These are phyloP conservation scores for Pseudonitzschia delicatissima DNA, from an alignment of 108 stramenopile species.

Conservation along the genomic window DNA sequence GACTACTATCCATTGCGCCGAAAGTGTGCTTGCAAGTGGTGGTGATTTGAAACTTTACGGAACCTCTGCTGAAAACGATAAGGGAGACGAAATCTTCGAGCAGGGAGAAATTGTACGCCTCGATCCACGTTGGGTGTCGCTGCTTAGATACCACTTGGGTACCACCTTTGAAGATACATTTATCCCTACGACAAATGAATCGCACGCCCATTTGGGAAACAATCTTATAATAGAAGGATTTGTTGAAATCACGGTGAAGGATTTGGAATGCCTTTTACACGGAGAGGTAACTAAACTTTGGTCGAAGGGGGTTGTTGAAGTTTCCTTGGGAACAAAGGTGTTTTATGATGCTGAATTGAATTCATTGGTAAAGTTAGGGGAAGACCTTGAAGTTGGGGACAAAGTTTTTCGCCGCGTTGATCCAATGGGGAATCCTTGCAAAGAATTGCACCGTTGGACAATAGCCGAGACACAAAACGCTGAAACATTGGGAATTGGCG, in stretches of 20 bases:
- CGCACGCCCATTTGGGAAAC: slow-evolving; percentile 38
- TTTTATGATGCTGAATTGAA: slow-evolving; percentile 26
- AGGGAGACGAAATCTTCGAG: slow-evolving; percentile 31
- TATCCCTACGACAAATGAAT: slow-evolving; percentile 34
- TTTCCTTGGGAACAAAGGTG: slow-evolving; percentile 19
- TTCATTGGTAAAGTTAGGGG: slow-evolving; percentile 28
- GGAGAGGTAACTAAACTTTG: slow-evolving; percentile 33
- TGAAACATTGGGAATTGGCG: slow-evolving; percentile 22
- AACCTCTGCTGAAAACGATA: slow-evolving; percentile 23
- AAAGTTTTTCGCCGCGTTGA: slow-evolving; percentile 23
- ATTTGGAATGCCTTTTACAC: slow-evolving; percentile 41
- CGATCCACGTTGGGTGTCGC: slow-evolving; percentile 40
- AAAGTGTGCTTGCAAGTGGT: slow-evolving; percentile 30
- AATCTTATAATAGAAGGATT: slow-evolving; percentile 32
- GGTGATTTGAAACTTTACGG: slow-evolving; percentile 36
- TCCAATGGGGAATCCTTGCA: slow-evolving; percentile 16
- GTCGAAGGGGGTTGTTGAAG: slow-evolving; percentile 34
- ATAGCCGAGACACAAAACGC: slow-evolving; percentile 20
- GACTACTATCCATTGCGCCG: slow-evolving; percentile 33
- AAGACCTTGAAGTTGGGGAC: slow-evolving; percentile 35
- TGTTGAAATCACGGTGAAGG: slow-evolving; percentile 42
- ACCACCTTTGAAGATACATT: slow-evolving; percentile 38
- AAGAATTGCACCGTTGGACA: slow-evolving; percentile 25
- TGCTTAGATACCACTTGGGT: slow-evolving; percentile 36
- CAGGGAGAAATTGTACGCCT: slow-evolving; percentile 36